A percentile compares a stretch with the other conserved stretches of the same genome.
phyloP scores from a whole-genome alignment of 2,329 filamentous ascomycete genomes.

The Pyrenochaeta sp. region DNA sequence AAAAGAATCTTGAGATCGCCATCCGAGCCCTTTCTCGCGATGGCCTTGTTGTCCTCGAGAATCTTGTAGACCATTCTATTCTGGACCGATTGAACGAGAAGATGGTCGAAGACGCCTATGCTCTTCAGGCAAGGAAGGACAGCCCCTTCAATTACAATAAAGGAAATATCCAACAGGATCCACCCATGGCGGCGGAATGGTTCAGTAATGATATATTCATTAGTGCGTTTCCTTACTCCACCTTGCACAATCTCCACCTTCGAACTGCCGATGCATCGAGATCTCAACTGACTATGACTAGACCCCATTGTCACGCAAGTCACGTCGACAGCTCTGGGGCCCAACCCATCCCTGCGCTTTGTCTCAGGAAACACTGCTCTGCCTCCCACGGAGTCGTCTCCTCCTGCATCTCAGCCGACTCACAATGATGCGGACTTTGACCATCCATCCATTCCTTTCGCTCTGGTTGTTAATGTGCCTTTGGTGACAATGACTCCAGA shows the following conservation, averaged over 20 bases:
- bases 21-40: slow-evolving; percentile 37
- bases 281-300: slow-evolving; percentile 26
- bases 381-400: slow-evolving; percentile 54
- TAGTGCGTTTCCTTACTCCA: slow-evolving; percentile 51
- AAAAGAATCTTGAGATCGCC: slow-evolving; percentile 61
- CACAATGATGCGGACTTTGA: slow-evolving; percentile 46
- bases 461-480: slow-evolving; percentile 57
- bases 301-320: slow-evolving; percentile 65
- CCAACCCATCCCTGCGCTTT: slow-evolving; percentile 38
- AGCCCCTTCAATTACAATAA: slow-evolving; percentile 69
- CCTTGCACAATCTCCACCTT: not conserved
- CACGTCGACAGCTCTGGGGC: slow-evolving; percentile 55
- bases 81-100: slow-evolving; percentile 64
- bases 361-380: slow-evolving; percentile 47
- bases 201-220: slow-evolving; percentile 56
- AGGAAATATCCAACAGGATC: slow-evolving; percentile 68
- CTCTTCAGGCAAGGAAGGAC: slow-evolving; percentile 60
- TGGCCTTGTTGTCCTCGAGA: slow-evolving; percentile 44
- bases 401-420: slow-evolving; percentile 41
- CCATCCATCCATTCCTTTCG: slow-evolving; percentile 51
- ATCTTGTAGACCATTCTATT: slow-evolving; percentile 52
- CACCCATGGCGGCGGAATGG: slow-evolving; percentile 58
- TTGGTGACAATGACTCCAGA: slow-evolving; percentile 54
- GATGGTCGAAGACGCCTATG: slow-evolving; percentile 66
- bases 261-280: not conserved